Evolutionary conservation across 1,139 yeast genomes (phyloP), one percentile per base, ranked within the genome.

Genomic region (Scheffersomyces stambukii): DNA sequence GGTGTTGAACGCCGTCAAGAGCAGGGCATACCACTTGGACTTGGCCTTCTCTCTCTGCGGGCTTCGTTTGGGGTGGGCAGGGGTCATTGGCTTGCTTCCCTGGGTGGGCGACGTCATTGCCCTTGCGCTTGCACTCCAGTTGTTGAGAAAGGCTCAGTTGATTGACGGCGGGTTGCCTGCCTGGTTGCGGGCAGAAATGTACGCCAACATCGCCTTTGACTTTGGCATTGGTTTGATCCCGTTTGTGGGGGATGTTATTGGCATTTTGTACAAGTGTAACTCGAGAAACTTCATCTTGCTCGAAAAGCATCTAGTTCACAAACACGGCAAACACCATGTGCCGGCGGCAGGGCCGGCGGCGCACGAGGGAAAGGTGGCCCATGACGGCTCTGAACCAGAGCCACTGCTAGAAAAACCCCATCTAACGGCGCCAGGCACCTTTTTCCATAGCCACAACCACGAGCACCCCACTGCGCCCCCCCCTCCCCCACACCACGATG

Each of bases 161-260:
- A 64, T 82, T 16, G 81, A 79, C 14, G 86, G 82, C 2, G 89
- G 88, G 0, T 55, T 83, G 20, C 85, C 89, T 0, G 36, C 54
- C 2, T 43, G 43, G 3, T 43, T 79, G 17, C 62, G 65, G 32
- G 57, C 67, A 30, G 56, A 62, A 37, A 79, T 84, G 82, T 47
- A 75, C 43, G 57, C 68, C 18, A 83, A 84, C 44, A 69, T 82
- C 8, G 51, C 63, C 9, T 48, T 81, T 29, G 94, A 84, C 50
- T 82, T 81, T 45, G 66, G 68, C 2, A 57, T 84, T 30, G 88
- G 91, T 0, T 57, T 84, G 44, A 71, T 81, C 24, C 94, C 95
- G 2, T 38, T 83, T 22, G 74, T 83, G 11, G 95, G 95, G 8
- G 84, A 75, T 42, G 54, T 81, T 25, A 65, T 80, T 31, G 77